phyloP scores from a whole-genome alignment of 495 filamentous ascomycete species.

The Talaromyces ruber region DNA sequence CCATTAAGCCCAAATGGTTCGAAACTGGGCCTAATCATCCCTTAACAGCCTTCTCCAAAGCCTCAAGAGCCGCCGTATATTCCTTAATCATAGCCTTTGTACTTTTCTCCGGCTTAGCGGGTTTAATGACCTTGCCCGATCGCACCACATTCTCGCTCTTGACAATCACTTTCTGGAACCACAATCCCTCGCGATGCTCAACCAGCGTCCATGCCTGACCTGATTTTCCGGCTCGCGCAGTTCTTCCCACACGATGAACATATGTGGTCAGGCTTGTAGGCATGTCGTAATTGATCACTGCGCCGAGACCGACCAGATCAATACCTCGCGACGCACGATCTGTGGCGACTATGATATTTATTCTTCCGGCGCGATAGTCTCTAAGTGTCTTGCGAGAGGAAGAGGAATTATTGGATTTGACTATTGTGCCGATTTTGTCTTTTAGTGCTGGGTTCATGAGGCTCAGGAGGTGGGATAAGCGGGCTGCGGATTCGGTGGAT shows the following conservation, averaged over 20 bases:
- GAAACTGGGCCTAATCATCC: neutral
- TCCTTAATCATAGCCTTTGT: conserved; percentile 40
- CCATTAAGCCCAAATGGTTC: neutral
- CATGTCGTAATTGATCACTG: conserved; percentile 93
- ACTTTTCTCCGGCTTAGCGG: conserved; percentile 32
- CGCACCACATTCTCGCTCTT: conserved; percentile 36
- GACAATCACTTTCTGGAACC: conserved; percentile 80
- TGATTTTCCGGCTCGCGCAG: conserved; percentile 68
- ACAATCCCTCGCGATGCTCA: conserved; percentile 65
- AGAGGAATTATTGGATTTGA: conserved; percentile 62
- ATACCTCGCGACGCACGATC: conserved; percentile 89
- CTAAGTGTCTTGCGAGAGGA: conserved; percentile 52
- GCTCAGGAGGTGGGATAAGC: conserved; percentile 68
- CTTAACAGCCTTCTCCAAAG: conserved; percentile 35
- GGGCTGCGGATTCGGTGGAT: conserved; percentile 73
- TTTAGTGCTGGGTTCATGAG: conserved; percentile 54
- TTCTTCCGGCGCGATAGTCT: conserved; percentile 52
- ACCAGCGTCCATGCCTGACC: conserved; percentile 81
- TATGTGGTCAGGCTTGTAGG: conserved; percentile 73
- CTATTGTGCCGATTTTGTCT: conserved; percentile 56
- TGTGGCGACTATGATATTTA: conserved; percentile 75
- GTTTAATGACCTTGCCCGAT: conserved; percentile 29
- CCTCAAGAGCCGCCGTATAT: conserved; percentile 53
- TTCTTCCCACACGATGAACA: conserved; percentile 88
- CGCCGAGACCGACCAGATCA: conserved; percentile 68